phyloP scores from a whole-genome alignment of 139 green algal species.

The Chlorella sp. region DNA sequence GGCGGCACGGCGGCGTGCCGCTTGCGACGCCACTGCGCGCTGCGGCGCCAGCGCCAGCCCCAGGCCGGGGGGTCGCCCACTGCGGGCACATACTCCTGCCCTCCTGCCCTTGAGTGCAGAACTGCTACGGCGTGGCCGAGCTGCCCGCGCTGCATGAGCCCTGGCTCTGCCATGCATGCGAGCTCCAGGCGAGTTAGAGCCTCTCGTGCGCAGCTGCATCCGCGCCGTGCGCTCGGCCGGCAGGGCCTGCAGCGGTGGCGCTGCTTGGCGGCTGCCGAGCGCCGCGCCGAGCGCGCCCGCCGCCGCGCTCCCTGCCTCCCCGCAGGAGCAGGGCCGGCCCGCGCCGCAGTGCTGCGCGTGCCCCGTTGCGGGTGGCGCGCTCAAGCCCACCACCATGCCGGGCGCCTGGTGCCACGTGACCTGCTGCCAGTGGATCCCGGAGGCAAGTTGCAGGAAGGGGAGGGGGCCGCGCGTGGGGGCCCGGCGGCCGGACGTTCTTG shows the following conservation, averaged over 20 bases:
- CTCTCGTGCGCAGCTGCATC: too few species aligned
- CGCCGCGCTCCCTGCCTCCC: too few species aligned
- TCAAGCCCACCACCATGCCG: slow-evolving; percentile 80
- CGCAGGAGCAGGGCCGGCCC: too few species aligned
- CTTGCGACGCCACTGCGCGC: neutral
- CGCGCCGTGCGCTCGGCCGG: too few species aligned
- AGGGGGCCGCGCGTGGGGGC: too few species aligned
- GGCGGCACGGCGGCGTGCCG: neutral
- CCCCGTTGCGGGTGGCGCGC: slow-evolving; percentile 84
- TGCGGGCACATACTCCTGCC: neutral
- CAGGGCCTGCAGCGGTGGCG: too few species aligned
- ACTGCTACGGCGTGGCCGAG: slow-evolving; percentile 89
- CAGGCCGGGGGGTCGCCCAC: neutral
- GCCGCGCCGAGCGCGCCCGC: too few species aligned
- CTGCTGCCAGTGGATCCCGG: slow-evolving; percentile 89
- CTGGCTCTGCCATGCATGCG: slow-evolving; percentile 89
- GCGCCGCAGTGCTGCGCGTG: slow-evolving; percentile 91
- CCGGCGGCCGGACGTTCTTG: too few species aligned
- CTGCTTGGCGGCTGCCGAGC: too few species aligned
- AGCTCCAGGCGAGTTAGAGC: too few species aligned
- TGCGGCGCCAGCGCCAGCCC: neutral
- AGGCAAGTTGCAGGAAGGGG: slow-evolving; percentile 40
- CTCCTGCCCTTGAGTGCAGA: slow-evolving; percentile 22
- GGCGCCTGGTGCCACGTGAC: slow-evolving; percentile 83
- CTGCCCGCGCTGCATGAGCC: slow-evolving; percentile 72